Base-by-base conservation (phyloP, 148 eudicot genomes). In the Silene uniflora region DNA sequence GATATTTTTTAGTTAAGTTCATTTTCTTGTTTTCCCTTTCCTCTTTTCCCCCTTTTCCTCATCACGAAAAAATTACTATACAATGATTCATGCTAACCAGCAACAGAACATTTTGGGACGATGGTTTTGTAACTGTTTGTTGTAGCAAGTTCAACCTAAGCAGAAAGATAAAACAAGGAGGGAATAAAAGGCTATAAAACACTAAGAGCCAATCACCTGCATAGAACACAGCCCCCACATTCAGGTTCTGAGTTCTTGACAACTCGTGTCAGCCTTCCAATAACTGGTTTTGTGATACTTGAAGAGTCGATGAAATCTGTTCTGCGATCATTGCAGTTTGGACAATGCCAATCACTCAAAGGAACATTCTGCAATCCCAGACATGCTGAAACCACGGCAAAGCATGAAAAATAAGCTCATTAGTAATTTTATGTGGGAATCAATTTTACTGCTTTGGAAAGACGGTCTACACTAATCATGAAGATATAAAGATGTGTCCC, bases 151-250 rank as follows among this genome's bases (percentile, higher is more conserved):
- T 13, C 55, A 17, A 18, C 14, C 54, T 76, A 17, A 73, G 39
- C 71, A 68, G 49, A 32, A 46, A 12, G 44, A 69, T 39, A 42
- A 47, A 25, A 42, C 56, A 63, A 68, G 70, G 74, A 10, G 71
- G 70, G 17, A 56, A 62, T 25, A 77, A 54, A 23, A 62, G 22
- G 19, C 22, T 67, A 27, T 10, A 69, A 24, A 68, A 62, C 67
- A 72, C 23, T 7, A 46, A 60, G 55, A 81, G 67, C 42, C 58
- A 81, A 89, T 66, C 66, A 95, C 98, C 98, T 92, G 92, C 98
- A 95, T 69, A 95, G 65, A 76, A 88, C 86, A 77, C 97, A 95
- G 67, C 97, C 97, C 61, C 97, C 98, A 71, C 75, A 80, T 83
- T 89, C 92, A 79, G 72, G 79, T 84, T 92, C 96, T 47, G 88